Base-by-base conservation (phyloP, 352 stramenopile species). In the Phytophthora palmivora region DNA sequence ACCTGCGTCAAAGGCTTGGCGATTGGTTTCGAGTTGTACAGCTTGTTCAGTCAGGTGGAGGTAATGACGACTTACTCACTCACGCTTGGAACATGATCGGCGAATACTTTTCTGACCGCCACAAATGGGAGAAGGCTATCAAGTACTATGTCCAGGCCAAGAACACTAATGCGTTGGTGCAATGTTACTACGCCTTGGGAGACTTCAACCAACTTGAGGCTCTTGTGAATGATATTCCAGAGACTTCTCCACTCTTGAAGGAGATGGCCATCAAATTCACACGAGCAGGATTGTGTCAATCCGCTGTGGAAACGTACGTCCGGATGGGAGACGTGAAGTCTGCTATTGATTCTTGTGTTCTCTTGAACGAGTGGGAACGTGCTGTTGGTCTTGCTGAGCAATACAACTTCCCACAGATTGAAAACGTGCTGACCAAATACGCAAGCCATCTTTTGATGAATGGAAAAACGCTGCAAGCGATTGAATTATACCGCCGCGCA, bases 331-430 rank as follows among this genome's bases (percentile, higher is more conserved):
- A 98, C 52, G 67, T 95, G 33, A 98, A 98, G 76, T 80, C 72
- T 19, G 94, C 94, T 5, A 97, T 98, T 42, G 95, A 98, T 52
- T 88, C 85, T 11, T 98, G 93, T 30, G 92, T 98, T 16, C 56
- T 97, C 2, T 63, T 98, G 32, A 98, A 98, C 66, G 87, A 98
- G 36, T 98, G 94, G 91, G 90, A 95, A 51, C 74, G 76, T 8
- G 95, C 95, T 24, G 88, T 98, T 34, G 67, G 89, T 22, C 78
- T 98, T 1, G 94, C 93, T 0, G 88, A 97, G 57, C 71, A 96
- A 62, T 89, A 98, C 74, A 82, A 97, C 55, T 98, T 97, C 53
- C 91, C 90, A 10, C 93, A 98, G 63, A 97, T 98, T 36, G 95
- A 98, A 66, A 95, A 95, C 46, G 77, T 98, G 8, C 57, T 98